Base-by-base conservation (phyloP, 106 monocot genomes). In the Vanilla planifolia region DNA sequence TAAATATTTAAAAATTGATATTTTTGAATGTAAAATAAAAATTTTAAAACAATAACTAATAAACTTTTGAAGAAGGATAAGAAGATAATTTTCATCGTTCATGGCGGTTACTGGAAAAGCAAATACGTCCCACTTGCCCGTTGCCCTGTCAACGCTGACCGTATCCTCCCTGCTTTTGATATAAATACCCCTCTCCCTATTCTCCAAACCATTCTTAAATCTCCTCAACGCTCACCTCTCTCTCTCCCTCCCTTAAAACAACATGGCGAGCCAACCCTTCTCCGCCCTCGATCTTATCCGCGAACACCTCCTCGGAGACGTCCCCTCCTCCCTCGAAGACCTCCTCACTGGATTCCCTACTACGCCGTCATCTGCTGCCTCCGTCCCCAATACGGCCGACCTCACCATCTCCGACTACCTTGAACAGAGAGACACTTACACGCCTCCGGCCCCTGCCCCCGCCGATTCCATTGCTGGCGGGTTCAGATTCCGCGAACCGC, bases 231-330 rank as follows among this genome's bases (percentile, higher is more conserved):
- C 30, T 53, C 13, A 5, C 29, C 2, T 29, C 28, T 52, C 1
- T 16, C 52, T 28, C 52, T 27, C 30, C n/a, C n/a, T 30, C 29
- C 30, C 51, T 53, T 14, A 16, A 30, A 53, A 27, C 53, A 15
- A 11, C 29, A 53, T 53, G 53, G 16, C 26, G 22, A 30, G 29
- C 29, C 1, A 27, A 27, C 29, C 19, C 6, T 16, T 53, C 30
- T 53, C 57, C 28, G 35, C 42, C 0, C 74, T 80, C 60, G 70
- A 74, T 13, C 63, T 70, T 23, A 69, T 80, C 42, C 64, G 65
- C 30, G 65, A 74, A 4, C 44, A 74, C 40, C 74, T 74, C 53
- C 70, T 74, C 43, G 65, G 52, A 13, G 79, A 80, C 37, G n/a
- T 48, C 37, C 44, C n/a, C 0, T 1, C n/a, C 22, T 20, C 51